A percentile compares a stretch with the other conserved stretches of the same genome.
phyloP scores from a whole-genome alignment of 2,329 filamentous ascomycete genomes.

The Ceratocystis colombiana region DNA sequence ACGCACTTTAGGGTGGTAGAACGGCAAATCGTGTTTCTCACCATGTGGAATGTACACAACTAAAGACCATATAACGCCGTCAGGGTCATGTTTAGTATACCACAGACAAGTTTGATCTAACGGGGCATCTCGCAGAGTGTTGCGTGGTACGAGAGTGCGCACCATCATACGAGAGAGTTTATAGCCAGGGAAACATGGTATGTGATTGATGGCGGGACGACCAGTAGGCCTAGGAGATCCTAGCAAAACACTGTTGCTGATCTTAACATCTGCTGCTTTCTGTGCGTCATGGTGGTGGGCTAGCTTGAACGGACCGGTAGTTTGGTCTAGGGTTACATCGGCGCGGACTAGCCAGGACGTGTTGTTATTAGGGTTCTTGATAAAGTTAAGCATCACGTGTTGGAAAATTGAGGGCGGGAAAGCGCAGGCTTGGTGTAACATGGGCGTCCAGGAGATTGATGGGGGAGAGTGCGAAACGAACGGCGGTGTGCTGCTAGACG shows the following conservation, averaged over 20 bases:
- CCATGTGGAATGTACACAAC: constrained; percentile 72
- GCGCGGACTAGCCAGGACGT: constrained; percentile 68
- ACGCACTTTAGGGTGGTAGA: constrained; percentile 73
- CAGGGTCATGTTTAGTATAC: constrained; percentile 38
- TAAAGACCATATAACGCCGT: constrained; percentile 31
- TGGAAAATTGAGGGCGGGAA: constrained; percentile 56
- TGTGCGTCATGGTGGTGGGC: not conserved
- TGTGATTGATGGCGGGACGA: constrained; percentile 15
- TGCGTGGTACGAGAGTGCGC: constrained; percentile 70
- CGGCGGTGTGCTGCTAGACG: not conserved
- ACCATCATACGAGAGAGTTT: constrained; percentile 42
- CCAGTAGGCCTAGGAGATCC: not conserved
- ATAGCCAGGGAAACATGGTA: constrained; percentile 36
- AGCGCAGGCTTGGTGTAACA: constrained; percentile 47
- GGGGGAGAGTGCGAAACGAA: not conserved
- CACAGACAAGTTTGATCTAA: constrained; percentile 77
- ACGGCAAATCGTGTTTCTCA: constrained; percentile 57
- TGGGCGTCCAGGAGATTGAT: constrained; percentile 40
- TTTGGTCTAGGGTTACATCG: constrained; percentile 52
- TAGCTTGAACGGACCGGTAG: constrained; percentile 29
- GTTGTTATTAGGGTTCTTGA: constrained; percentile 71
- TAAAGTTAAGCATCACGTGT: constrained; percentile 60
- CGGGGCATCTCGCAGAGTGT: constrained; percentile 61
- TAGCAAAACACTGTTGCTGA: not conserved
- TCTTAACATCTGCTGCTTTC: not conserved